Evolutionary conservation across 1,284 basidiomycete genomes (phyloP), one percentile per base, ranked within the genome.

Genomic region (Kwoniella shivajii): DNA sequence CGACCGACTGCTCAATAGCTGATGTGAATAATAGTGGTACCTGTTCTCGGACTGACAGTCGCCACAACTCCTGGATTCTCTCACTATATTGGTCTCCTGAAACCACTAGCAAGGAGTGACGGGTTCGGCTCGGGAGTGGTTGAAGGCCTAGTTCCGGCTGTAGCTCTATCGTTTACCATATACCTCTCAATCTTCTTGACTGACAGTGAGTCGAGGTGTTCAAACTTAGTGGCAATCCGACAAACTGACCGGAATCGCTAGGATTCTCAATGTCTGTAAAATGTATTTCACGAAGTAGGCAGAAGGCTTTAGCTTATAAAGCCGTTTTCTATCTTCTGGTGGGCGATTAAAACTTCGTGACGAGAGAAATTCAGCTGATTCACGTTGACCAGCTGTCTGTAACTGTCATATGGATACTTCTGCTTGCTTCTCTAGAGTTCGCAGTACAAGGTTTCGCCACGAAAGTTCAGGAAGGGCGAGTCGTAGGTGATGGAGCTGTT

Each of bases 401-500:
- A 50, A 83, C 80, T 13, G 80, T 82, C 9, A 68, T 86, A 20
- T 88, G 86, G 83, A 76, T 89, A n/a, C 75, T 86, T 39, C 77
- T 81, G 10, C 80, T 84, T n/a, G 87, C 86, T 6, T 83, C 86
- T 11, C 72, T 90, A 7, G 71, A 90, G 20, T 90, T 85, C 67
- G 81, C 86, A 2, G 79, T 87, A 36, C 81, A 82, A 54, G 82
- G 84, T 0, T 83, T 90, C 64, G 83, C 75, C 47, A 67, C 66
- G 1, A 71, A 78, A n/a, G 66, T 67, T 3, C 78, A 78, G 4
- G 67, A 79, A 50, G 74, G 83, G 2, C 70, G 77, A 36, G 79
- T 82, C 2, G 78, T 90, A 4, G 85, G 86, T 1, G 83, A 86
- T 66, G 89, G 89, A 2, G 80, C 84, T 1, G 82, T 89, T 43